A percentile compares a stretch with the other conserved stretches of the same genome.
phyloP scores from a whole-genome alignment of 2,329 filamentous ascomycete species.

The Claviceps sp. region DNA sequence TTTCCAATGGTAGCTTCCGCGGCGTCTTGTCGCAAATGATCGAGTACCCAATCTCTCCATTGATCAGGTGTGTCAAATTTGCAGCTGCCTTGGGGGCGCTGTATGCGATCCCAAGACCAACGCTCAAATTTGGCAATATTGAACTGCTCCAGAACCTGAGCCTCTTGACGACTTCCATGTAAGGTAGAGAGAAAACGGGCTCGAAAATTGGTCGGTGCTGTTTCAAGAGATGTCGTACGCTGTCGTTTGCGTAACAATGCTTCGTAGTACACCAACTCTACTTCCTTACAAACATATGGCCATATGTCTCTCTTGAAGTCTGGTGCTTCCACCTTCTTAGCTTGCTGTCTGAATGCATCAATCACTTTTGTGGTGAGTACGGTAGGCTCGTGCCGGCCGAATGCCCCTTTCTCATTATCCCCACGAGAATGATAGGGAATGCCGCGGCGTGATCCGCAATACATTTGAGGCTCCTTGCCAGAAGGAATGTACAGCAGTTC shows the following conservation, averaged over 20 bases:
- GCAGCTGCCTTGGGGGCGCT: background rate
- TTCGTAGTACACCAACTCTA: slow-evolving; percentile 5
- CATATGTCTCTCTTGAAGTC: slow-evolving; percentile 4
- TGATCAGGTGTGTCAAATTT: background rate
- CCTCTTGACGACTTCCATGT: slow-evolving; percentile 1
- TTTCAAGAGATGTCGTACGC: background rate
- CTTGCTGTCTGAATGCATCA: background rate
- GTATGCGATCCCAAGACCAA: slow-evolving; percentile 5
- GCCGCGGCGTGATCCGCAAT: slow-evolving; percentile 4
- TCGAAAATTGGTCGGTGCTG: background rate
- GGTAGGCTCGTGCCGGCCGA: slow-evolving; percentile 1
- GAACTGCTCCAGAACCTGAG: slow-evolving; percentile 2
- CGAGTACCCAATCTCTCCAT: slow-evolving; percentile 4
- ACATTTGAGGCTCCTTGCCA: slow-evolving; percentile 3
- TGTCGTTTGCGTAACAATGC: background rate
- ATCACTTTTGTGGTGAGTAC: slow-evolving; percentile 1
- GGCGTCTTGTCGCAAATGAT: slow-evolving; percentile 1
- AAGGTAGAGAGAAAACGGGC: background rate
- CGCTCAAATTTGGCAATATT: background rate
- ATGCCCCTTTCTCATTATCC: slow-evolving; percentile 4
- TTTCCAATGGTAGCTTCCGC: slow-evolving; percentile 1
- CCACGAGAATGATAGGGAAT: slow-evolving; percentile 6
- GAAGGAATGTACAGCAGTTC: background rate
- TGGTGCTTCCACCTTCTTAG: background rate
- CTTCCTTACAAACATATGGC: slow-evolving; percentile 3